Evolutionary conservation across 768 basidiomycete species (phyloP).

Genomic region (Suillus weaverae): DNA sequence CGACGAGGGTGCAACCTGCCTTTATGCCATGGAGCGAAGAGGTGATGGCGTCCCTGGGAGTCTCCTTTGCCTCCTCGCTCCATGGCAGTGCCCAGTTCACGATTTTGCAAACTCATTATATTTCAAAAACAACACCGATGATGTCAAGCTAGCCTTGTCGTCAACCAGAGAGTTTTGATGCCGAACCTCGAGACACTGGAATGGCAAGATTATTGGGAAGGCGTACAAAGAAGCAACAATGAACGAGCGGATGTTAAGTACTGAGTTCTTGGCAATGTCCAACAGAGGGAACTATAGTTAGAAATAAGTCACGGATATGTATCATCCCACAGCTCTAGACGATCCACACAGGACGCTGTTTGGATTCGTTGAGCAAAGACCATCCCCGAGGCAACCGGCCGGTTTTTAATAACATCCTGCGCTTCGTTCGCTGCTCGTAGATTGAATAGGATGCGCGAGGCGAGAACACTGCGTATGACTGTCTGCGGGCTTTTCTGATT

Average conservation of each 20-base stretch:
- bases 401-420: not conserved
- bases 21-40: no score
- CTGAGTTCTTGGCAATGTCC: not conserved
- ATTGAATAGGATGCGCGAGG: constrained; percentile 11
- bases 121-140: not conserved
- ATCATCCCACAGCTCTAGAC: not conserved
- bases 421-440: constrained; percentile 1
- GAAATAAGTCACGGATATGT: not conserved
- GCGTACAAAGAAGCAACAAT: not conserved
- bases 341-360: not conserved
- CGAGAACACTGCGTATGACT: constrained; percentile 9
- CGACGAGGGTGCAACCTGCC: no score
- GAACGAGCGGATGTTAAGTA: not conserved
- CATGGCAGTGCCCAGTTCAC: not conserved
- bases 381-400: not conserved
- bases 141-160: not conserved
- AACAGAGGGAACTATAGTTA: not conserved
- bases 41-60: no score
- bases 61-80: not conserved
- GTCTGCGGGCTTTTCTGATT: constrained; percentile 2
- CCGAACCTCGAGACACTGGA: not conserved
- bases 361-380: not conserved
- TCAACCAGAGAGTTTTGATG: not conserved
- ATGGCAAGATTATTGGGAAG: not conserved
- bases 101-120: not conserved